Conservation (phyloP, 2,329 filamentous ascomycete genomes). For the Nemania sp. region DNA sequence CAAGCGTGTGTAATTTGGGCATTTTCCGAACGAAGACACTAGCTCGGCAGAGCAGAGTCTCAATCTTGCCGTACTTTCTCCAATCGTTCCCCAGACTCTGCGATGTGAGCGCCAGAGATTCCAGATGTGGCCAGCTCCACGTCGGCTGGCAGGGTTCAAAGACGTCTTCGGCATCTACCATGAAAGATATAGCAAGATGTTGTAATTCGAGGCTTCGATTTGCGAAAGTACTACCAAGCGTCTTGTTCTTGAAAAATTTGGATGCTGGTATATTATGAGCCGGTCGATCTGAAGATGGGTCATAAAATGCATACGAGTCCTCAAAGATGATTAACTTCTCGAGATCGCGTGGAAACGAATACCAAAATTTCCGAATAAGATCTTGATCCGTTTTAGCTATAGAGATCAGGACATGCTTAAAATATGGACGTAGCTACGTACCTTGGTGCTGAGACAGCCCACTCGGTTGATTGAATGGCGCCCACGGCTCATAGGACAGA, state of each 20-base stretch:
- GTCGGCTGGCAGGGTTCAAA: constrained; percentile 31
- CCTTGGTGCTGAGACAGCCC: constrained; percentile 17
- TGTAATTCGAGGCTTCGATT: too few relatives aligned
- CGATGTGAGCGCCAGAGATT: constrained; percentile 42
- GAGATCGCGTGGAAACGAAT: background rate
- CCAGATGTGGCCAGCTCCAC: constrained; percentile 37
- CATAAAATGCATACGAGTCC: background rate
- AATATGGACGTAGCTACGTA: constrained; percentile 30
- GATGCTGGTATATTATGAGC: too few relatives aligned
- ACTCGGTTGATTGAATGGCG: constrained; percentile 9
- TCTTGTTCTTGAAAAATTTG: too few relatives aligned
- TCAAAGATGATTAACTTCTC: background rate
- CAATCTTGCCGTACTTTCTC: constrained; percentile 24
- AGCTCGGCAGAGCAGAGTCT: constrained; percentile 33
- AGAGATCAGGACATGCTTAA: background rate
- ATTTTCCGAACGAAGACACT: constrained; percentile 33
- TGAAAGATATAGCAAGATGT: constrained; percentile 38
- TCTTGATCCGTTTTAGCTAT: background rate
- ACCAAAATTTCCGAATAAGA: background rate
- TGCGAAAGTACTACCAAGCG: too few relatives aligned
- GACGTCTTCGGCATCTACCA: constrained; percentile 37
- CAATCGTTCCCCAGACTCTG: constrained; percentile 29
- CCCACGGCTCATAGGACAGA: constrained; percentile 42
- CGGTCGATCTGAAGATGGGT: background rate
- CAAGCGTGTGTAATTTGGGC: constrained; percentile 39